Conservation (phyloP, 345 rosid species). For the Populus deltoides region DNA sequence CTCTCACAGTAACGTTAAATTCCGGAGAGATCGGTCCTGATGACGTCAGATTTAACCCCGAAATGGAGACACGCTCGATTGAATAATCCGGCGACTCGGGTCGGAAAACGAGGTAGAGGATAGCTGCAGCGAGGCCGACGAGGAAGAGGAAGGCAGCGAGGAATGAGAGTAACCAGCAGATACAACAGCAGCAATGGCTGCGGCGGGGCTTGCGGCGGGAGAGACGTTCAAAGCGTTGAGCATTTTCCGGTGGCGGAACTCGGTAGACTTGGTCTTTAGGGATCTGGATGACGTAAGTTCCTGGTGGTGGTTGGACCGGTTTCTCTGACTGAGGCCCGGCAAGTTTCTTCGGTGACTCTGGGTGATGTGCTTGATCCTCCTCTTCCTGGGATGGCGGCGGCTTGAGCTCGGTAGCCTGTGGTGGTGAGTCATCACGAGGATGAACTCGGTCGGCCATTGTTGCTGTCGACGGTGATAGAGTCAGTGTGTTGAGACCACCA, state of each 20-base stretch:
- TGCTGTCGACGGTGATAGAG: not conserved
- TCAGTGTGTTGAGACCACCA: not conserved
- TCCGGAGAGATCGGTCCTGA: constrained; percentile 49
- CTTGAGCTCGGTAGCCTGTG: not conserved
- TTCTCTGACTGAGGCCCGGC: constrained; percentile 19
- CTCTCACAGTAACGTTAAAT: constrained; percentile 52
- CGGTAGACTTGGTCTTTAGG: constrained; percentile 89
- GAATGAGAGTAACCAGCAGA: constrained; percentile 38
- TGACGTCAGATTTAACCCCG: constrained; percentile 51
- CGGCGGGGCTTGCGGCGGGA: constrained; percentile 38
- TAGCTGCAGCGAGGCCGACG: constrained; percentile 41
- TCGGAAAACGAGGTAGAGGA: constrained; percentile 58
- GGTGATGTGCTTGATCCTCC: not conserved
- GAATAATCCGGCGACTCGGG: constrained; percentile 66
- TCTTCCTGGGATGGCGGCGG: not conserved
- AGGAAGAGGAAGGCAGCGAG: constrained; percentile 40
- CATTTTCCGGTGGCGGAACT: constrained; percentile 84
- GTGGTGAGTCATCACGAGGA: constrained; percentile 24
- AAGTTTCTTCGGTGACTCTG: constrained; percentile 4
- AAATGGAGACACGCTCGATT: constrained; percentile 45
- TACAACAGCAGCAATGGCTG: constrained; percentile 42
- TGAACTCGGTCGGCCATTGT: constrained; percentile 42
- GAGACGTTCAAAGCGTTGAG: constrained; percentile 52
- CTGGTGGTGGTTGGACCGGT: constrained; percentile 45
- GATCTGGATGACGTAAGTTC: constrained; percentile 75